phyloP scores from a whole-genome alignment of 768 basidiomycete genomes.

The Phaffia australis region DNA sequence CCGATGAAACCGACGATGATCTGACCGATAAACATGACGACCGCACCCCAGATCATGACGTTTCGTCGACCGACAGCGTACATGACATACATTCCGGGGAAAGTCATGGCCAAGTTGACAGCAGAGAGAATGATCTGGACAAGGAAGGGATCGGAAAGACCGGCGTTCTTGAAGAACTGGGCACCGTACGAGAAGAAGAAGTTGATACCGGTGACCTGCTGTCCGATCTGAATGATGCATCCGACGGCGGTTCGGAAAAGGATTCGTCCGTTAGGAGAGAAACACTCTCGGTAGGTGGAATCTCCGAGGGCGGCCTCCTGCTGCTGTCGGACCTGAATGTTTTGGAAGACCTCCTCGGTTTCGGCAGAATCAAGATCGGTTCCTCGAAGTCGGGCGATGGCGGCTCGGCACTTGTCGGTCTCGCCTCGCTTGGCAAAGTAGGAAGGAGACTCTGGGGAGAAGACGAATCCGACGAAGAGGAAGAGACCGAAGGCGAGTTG shows the following conservation, averaged over 20 bases:
- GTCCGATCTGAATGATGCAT: conserved; percentile 21
- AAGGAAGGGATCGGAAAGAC: conserved; percentile 35
- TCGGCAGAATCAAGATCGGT: neutral
- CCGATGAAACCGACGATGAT: conserved; percentile 33
- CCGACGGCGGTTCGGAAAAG: conserved; percentile 23
- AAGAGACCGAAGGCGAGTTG: conserved; percentile 24
- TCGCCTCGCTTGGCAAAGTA: conserved; percentile 21
- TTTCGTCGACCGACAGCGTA: conserved; percentile 23
- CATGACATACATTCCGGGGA: conserved; percentile 26
- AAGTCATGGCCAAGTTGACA: conserved; percentile 27
- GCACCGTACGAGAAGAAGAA: conserved; percentile 32
- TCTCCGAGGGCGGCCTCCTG: conserved; percentile 22
- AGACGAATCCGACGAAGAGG: conserved; percentile 22
- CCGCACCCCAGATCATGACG: conserved; percentile 23
- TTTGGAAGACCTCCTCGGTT: conserved; percentile 18
- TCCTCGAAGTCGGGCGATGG: conserved; percentile 24
- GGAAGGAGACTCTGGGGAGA: conserved; percentile 26
- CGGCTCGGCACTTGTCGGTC: conserved; percentile 15
- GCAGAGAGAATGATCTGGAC: conserved; percentile 19
- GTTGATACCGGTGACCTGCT: conserved; percentile 26
- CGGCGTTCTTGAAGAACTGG: conserved; percentile 34
- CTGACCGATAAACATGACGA: conserved; percentile 24
- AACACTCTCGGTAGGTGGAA: conserved; percentile 21
- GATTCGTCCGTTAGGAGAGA: conserved; percentile 23
- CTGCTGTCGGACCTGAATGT: conserved; percentile 17